phyloP scores from a whole-genome alignment of 148 eudicot genomes.

The Nepenthes mirabilis region DNA sequence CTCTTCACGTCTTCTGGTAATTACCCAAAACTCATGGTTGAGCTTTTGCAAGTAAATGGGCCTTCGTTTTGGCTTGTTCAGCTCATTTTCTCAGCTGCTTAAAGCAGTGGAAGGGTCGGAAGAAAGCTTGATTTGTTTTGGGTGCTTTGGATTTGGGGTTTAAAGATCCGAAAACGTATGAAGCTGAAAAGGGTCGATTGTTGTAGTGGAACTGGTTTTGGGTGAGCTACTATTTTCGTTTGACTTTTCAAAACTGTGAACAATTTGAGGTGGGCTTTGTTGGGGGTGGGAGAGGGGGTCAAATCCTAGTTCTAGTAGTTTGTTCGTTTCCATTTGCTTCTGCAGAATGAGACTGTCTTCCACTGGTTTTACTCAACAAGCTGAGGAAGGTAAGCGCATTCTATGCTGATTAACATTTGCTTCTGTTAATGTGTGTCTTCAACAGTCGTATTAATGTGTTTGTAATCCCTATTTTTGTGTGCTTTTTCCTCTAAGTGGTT shows the following conservation, averaged over 20 bases:
- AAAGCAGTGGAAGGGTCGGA: too few species aligned
- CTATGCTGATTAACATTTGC: background rate
- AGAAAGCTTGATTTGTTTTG: too few species aligned
- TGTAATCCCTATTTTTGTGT: background rate
- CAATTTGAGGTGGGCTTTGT: slow-evolving; percentile 1
- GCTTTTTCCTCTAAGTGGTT: background rate
- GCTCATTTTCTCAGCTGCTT: too few species aligned
- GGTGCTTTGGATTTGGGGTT: background rate
- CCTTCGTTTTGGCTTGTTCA: too few species aligned
- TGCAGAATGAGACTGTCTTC: slow-evolving; percentile 28
- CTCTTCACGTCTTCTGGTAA: too few species aligned
- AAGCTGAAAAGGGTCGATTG: slow-evolving; percentile 21
- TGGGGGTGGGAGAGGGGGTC: background rate
- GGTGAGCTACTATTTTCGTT: slow-evolving; percentile 6
- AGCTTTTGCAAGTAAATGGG: too few species aligned
- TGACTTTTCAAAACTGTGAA: background rate
- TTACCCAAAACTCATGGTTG: too few species aligned
- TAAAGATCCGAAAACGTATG: slow-evolving; percentile 24
- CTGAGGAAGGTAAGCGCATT: slow-evolving; percentile 22
- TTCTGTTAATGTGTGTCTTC: background rate
- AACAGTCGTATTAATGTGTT: background rate
- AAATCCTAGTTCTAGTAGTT: background rate
- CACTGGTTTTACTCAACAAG: slow-evolving; percentile 22
- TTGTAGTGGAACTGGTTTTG: slow-evolving; percentile 27
- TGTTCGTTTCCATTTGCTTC: slow-evolving; percentile 7